Base-by-base conservation (phyloP, 176 grass and related monocot genomes). In the Triticum dicoccoides region DNA sequence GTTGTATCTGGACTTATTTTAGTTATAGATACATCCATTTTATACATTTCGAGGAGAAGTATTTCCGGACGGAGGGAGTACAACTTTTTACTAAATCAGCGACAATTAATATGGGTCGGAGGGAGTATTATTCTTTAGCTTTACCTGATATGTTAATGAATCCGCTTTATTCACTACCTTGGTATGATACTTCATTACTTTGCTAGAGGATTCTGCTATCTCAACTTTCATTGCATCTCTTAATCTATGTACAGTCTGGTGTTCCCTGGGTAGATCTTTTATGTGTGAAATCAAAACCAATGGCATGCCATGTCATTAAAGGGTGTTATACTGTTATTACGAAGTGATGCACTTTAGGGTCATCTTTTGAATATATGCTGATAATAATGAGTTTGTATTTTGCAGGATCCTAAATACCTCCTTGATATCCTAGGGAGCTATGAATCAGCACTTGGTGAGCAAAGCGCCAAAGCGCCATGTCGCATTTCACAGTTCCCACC, bases 401-500 rank as follows among this genome's bases (percentile, higher is more conserved):
- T 91, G 89, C 76, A 98, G 97, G 90, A 88, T 21, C 76, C 83
- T 6, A 93, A 93, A 44, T 91, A 80, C 85, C 94, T 99, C 69
- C 58, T 96, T 66, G 92, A 96, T 79, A 94, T 88, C 70, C 87
- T 99, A 87, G 87, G 88, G 61, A 73, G 70, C 79, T 99, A 99
- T 75, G 97, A 96, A 83, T 96, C 97, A 61, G 97, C 80, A 35
- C 21, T 99, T 44, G 86, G 92, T 74, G 94, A 99, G 56, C 78
- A 77, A 61, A 91, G 87, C 73, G 82, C 89, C 58, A 96, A 91
- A 96, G 79, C 78, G 23, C 85, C 80, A 49, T 83, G 82, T 67
- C 90, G 27, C 66, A 99, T 99, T 17, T 77, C 71, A 2, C 86
- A 83, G 34, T 99, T 99, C 65, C 97, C 97, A 73, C 92, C 97